These are phyloP conservation scores for Nemania diffusa DNA, from an alignment of 2,329 filamentous ascomycete species.

Conservation along the genomic window DNA sequence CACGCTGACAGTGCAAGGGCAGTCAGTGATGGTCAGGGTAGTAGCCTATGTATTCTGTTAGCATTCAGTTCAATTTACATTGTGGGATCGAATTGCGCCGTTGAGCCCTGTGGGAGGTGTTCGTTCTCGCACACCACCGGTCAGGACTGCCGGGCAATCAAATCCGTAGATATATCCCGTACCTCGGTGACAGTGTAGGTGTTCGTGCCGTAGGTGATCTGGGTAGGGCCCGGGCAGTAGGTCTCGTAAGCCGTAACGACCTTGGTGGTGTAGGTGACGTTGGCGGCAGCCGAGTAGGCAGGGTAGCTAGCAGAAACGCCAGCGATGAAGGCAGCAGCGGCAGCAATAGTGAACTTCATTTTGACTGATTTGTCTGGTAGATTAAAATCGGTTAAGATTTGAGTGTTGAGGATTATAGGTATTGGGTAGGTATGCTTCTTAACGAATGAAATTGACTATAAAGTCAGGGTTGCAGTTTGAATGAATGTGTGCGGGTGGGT, in stretches of 20 bases:
- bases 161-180: constrained; percentile 43
- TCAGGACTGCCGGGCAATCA: not conserved
- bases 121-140: not conserved
- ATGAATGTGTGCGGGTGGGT: constrained; percentile 62
- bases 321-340: constrained; percentile 64
- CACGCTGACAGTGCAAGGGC: constrained; percentile 75
- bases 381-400: constrained; percentile 49
- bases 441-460: constrained; percentile 71
- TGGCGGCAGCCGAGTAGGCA: constrained; percentile 47
- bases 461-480: constrained; percentile 60
- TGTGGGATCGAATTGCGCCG: not conserved
- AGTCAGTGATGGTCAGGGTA: constrained; percentile 77
- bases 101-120: not conserved
- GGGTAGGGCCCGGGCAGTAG: constrained; percentile 76
- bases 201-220: constrained; percentile 69
- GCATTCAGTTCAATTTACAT: not conserved
- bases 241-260: constrained; percentile 75
- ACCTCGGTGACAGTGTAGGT: constrained; percentile 77
- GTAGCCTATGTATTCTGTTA: constrained; percentile 62
- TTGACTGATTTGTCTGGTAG: constrained; percentile 62
- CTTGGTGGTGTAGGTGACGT: constrained; percentile 71
- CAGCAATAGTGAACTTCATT: constrained; percentile 71
- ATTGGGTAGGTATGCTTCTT: constrained; percentile 47
- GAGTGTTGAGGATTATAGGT: constrained; percentile 49
- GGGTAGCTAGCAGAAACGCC: constrained; percentile 50